Evolutionary conservation across 345 rosid species (phyloP), one percentile per base, ranked within the genome.

Genomic region (Geranium brycei): DNA sequence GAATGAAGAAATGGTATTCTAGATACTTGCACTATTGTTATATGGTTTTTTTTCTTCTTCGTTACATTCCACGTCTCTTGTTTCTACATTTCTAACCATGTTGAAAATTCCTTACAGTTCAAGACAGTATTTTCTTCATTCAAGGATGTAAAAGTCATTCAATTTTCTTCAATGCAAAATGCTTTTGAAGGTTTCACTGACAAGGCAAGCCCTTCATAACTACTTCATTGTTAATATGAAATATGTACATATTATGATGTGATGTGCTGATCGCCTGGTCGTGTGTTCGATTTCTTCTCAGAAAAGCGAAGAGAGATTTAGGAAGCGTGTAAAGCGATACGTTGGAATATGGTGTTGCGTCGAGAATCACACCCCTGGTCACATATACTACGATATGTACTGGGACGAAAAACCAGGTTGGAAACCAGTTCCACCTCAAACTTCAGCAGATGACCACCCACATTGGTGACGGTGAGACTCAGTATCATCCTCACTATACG

Each of bases 331-430:
- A 66, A 93, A 88, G 76, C 79, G 73, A 11, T 93, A 93, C 67
- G 84, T 85, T 3, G 97, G 99, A 35, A 85, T 93, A 74, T 93
- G 99, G 99, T 93, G 99, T 74, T 93, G 99, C 30, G 87, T 87
- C 31, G 83, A 74, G 56, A 80, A 73, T 81, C 88, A 83, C 71
- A 68, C 71, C 56, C 96, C 95, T 0, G 99, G 99, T 58, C 99
- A 93, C 69, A 81, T 93, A 61, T 90, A 90, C 65, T 93, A 93
- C 35, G 96, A 90, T 73, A 90, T 86, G 89, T 90, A 84, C 67
- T 93, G 99, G 99, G 99, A 93, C 15, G 91, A 90, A 84, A 90
- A 90, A 77, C 91, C 99, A 0, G 80, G 66, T 58, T 93, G 99
- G 97, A 90, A 90, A 74, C 90, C 99, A 2, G 62, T 75, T 59